Percentiles rank a stretch among this genome's conserved stretches.
phyloP scores from a whole-genome alignment of 2,329 filamentous ascomycete species.

The Diplodia intermedia region DNA sequence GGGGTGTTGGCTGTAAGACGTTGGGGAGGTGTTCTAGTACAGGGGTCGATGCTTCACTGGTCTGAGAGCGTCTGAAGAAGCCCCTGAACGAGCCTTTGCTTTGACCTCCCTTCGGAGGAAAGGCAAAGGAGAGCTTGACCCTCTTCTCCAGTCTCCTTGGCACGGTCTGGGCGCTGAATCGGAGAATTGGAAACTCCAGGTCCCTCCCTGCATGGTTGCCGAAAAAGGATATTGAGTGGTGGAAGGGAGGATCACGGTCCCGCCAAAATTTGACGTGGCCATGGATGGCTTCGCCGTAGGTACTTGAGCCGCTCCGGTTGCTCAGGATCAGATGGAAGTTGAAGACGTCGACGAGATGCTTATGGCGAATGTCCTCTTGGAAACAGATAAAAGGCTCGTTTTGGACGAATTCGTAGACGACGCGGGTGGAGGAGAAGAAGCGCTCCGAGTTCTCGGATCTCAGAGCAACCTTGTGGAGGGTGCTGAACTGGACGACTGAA shows the following conservation, averaged over 20 bases:
- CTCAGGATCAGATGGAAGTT: slow-evolving; percentile 16
- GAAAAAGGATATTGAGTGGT: slow-evolving; percentile 27
- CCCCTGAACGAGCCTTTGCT: slow-evolving; percentile 5
- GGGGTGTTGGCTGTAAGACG: background rate
- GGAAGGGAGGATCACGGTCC: slow-evolving; percentile 22
- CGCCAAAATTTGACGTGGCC: slow-evolving; percentile 24
- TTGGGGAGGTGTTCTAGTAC: background rate
- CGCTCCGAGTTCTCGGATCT: slow-evolving; percentile 5
- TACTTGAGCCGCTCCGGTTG: slow-evolving; percentile 16
- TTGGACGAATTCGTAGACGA: slow-evolving; percentile 22
- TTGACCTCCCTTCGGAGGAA: background rate
- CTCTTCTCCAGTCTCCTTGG: slow-evolving; percentile 12
- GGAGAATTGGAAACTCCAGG: slow-evolving; percentile 19
- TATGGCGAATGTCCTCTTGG: slow-evolving; percentile 24
- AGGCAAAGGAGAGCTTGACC: slow-evolving; percentile 10
- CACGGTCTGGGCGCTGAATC: background rate
- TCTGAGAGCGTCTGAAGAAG: slow-evolving; percentile 5
- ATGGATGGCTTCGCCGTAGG: slow-evolving; percentile 22
- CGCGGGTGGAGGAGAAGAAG: slow-evolving; percentile 15
- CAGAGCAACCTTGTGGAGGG: slow-evolving; percentile 17
- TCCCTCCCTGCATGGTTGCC: slow-evolving; percentile 5
- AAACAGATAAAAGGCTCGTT: slow-evolving; percentile 16
- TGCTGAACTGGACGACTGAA: slow-evolving; percentile 16
- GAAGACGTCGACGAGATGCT: slow-evolving; percentile 14
- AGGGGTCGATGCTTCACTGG: slow-evolving; percentile 2